A percentile compares a stretch with the other conserved stretches of the same genome.
Conservation (phyloP, 192 early-diverging fungal species). For the Funneliformis geosporum region DNA sequence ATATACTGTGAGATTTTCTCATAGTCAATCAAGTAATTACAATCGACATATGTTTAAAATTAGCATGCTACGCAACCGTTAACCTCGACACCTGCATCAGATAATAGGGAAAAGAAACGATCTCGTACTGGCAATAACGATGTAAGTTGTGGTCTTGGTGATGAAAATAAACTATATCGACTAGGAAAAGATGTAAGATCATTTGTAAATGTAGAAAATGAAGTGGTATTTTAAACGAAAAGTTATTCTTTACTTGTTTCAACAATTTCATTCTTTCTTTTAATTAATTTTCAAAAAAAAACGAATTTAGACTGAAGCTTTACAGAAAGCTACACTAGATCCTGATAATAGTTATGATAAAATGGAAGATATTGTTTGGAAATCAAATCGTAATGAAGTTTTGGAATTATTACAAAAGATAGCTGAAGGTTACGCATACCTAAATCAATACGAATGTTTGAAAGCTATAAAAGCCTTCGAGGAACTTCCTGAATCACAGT, state of each 20-base stretch:
- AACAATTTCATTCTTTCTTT: not conserved
- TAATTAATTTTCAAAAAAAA: not conserved
- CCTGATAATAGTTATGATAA: not conserved
- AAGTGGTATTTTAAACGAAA: not conserved
- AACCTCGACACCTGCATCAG: slow-evolving; percentile 2
- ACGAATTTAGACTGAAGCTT: not conserved
- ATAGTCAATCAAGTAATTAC: not conserved
- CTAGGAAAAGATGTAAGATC: not conserved
- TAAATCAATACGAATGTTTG: slow-evolving; percentile 38
- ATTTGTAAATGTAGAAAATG: slow-evolving; percentile 20
- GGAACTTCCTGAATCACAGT: slow-evolving; percentile 35
- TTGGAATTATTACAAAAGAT: slow-evolving; percentile 28
- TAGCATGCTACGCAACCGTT: not conserved
- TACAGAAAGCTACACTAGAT: slow-evolving; percentile 5
- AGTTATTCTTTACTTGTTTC: not conserved
- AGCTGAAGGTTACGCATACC: slow-evolving; percentile 27
- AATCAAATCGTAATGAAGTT: slow-evolving; percentile 20
- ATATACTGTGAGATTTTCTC: not conserved
- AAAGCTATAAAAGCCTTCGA: slow-evolving; percentile 36
- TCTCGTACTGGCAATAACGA: slow-evolving; percentile 20
- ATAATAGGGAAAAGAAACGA: slow-evolving; percentile 31
- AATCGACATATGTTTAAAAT: not conserved
- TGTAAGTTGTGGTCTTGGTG: slow-evolving; percentile 5
- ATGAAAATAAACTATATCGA: slow-evolving; percentile 18
- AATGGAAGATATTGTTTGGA: not conserved